Conservation (phyloP, 1,284 basidiomycete species). For the Trichosporon inkin region DNA sequence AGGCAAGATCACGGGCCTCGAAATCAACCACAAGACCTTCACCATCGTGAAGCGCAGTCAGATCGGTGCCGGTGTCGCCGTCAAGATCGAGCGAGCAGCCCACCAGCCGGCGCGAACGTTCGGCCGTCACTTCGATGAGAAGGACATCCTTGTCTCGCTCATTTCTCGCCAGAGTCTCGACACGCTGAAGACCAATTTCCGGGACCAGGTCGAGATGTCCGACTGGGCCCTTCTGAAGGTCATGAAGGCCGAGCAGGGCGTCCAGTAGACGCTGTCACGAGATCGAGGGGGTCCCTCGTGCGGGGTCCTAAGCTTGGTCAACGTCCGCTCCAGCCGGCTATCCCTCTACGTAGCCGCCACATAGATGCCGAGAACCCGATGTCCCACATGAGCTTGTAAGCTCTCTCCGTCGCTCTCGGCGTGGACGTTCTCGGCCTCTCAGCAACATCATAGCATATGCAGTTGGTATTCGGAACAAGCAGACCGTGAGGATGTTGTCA, state of each 20-base stretch:
- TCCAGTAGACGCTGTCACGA: conserved; percentile 23
- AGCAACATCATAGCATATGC: no score
- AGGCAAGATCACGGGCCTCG: conserved; percentile 91
- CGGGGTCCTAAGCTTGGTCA: no score
- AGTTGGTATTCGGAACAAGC: no score
- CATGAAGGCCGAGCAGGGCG: conserved; percentile 71
- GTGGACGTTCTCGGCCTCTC: no score
- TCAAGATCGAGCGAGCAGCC: conserved; percentile 96
- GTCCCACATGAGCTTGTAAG: no score
- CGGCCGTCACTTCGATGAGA: conserved; percentile 80
- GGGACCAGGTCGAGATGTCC: conserved; percentile 80
- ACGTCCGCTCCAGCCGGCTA: no score
- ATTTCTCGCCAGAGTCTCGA: conserved; percentile 92
- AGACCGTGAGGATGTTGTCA: no score
- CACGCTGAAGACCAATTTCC: conserved; percentile 74
- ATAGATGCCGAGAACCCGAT: no score
- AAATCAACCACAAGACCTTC: conserved; percentile 87
- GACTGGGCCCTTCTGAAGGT: conserved; percentile 94
- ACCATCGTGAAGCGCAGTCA: conserved; percentile 84
- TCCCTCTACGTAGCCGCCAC: no score
- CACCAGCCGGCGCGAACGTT: conserved; percentile 95
- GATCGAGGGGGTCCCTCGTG: no score
- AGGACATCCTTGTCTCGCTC: conserved; percentile 87
- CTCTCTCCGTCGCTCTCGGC: no score
- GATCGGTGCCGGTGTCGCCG: conserved; percentile 86